Base-by-base conservation (phyloP, 164 flowering plant species). In the Paratinospora sagittata region DNA sequence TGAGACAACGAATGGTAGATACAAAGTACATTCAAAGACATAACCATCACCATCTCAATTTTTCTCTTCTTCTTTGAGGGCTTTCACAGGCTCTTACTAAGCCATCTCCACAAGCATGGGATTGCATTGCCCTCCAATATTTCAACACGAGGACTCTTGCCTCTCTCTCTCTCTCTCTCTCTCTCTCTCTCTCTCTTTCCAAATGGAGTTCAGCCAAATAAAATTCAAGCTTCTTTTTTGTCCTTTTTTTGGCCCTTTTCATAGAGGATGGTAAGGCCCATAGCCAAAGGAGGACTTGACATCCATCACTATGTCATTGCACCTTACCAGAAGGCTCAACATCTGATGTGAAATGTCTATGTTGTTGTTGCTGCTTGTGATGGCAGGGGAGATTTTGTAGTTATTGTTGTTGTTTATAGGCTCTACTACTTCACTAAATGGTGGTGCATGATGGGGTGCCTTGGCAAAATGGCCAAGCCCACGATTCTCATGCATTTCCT, bases 211-310 rank as follows among this genome's bases (percentile, higher is more conserved):
- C 61, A 55, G 24, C 61, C 61, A 23, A 55, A 16, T 55, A 3
- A n/a, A 21, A 55, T 55, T 55, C 21, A 55, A 55, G 61, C 61
- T 21, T 55, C 4, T 30, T 30, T 30, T 30, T 30, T 4, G 4
- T 30, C 4, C 4, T 30, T 30, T 4, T 30, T 49, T 21, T 55
- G 14, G 41, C 6, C 19, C 60, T 41, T 26, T 26, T 85, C 83
- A 95, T 10, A 92, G 85, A 63, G 97, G 85, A 65, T 91, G 97
- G 77, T 92, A 92, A 30, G 99, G 98, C 33, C 86, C 84, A 76
- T 95, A 92, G 70, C 99, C 99, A 17, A 91, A 72, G 7, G 78
- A 21, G 69, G 78, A 74, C 72, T 81, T 81, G 71, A 95, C 81
- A 37, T 80, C 82, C 67, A 79, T 74, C 9, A 95, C 96, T 62